phyloP scores from a whole-genome alignment of 2,329 filamentous ascomycete species.

The Myrmaecium sp. region DNA sequence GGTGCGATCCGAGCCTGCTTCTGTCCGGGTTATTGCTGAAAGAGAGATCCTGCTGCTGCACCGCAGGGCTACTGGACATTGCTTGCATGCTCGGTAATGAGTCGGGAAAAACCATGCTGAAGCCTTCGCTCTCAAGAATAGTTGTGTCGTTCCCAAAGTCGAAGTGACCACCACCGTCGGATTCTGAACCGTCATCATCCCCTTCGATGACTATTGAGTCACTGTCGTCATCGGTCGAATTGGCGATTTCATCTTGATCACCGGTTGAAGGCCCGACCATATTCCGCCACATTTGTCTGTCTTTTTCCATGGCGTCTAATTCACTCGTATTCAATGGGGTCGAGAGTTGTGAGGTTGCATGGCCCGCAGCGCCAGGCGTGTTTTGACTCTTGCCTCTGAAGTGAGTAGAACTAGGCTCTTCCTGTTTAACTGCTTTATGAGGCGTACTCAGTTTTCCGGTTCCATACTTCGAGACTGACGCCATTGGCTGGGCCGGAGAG shows the following conservation, averaged over 20 bases:
- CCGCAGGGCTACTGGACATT: slow-evolving; percentile 12
- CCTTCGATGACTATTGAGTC: no score
- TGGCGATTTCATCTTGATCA: slow-evolving; percentile 3
- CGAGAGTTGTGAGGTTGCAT: no score
- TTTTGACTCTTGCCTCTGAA: no score
- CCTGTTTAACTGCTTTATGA: no score
- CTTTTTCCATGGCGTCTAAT: slow-evolving; percentile 2
- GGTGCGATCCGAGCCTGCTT: background rate
- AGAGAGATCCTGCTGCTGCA: slow-evolving; percentile 5
- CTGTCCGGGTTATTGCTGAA: slow-evolving; percentile 4
- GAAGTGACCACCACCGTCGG: slow-evolving; percentile 14
- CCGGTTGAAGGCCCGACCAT: slow-evolving; percentile 3
- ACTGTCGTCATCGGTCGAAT: slow-evolving; percentile 3
- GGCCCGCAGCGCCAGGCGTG: no score
- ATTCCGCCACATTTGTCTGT: slow-evolving; percentile 4
- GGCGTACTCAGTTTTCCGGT: no score
- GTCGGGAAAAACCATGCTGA: slow-evolving; percentile 34
- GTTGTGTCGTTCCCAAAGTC: slow-evolving; percentile 28
- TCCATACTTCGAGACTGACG: no score
- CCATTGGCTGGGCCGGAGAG: no score
- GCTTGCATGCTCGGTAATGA: slow-evolving; percentile 22
- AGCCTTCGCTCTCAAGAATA: slow-evolving; percentile 30
- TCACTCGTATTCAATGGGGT: no score
- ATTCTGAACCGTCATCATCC: slow-evolving; percentile 8
- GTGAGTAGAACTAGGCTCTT: no score